Evolutionary conservation across 257 asterid species (phyloP), one percentile per base, ranked within the genome.

Genomic region (Rehmannia glutinosa): DNA sequence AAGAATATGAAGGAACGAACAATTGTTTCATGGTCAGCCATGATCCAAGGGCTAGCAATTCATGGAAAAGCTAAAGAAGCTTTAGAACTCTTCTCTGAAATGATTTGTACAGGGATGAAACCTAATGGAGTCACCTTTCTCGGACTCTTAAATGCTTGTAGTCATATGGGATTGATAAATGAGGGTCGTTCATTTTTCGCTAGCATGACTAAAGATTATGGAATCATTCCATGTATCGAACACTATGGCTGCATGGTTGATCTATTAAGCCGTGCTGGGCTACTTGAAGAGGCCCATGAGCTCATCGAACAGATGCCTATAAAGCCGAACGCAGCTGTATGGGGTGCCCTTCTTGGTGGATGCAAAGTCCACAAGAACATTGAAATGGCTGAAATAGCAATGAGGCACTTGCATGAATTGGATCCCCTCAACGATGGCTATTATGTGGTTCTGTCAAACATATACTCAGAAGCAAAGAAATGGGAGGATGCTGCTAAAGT

Each of bases 211-310:
- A 66, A 59, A 60, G 88, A 79, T 35, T 81, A 68, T 32, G 78
- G 77, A 12, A 71, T 82, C 43, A 30, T n/a, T 8, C 92, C 95
- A 8, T 42, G 72, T 46, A 79, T 86, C 19, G 88, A 89, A 72
- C 95, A 84, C 73, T 84, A 86, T 27, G 96, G 95, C 42, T 89
- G 96, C 80, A 82, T 89, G 92, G 87, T 86, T 72, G 96, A 89
- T 78, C 76, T 89, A 25, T 54, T 86, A 20, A 81, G 96, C 62
- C 85, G 96, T 5, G 85, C 73, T 5, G 95, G 95, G 60, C 80
- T 77, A 41, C 77, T 89, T n/a, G 66, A 81, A 61, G 88, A 81
- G 57, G 95, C 95, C n/a, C 56, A 27, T 4, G 81, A 74, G 43
- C 74, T 85, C 64, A 81, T 87, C 52, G 45, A 35, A n/a, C 55